Evolutionary conservation across 805 yeast genomes (phyloP).

Genomic region (Yamadazyma philogaea): DNA sequence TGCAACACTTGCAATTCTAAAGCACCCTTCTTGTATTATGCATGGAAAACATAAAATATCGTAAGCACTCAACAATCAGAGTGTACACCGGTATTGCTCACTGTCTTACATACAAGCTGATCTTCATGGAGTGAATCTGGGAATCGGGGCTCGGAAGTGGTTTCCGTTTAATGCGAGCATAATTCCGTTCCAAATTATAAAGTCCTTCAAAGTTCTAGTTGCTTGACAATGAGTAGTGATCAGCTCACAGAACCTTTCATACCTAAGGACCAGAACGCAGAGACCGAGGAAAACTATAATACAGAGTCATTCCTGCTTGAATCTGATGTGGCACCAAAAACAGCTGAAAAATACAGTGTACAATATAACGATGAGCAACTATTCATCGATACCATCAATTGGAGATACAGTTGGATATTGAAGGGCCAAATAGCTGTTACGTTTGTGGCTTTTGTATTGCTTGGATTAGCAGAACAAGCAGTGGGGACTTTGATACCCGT

Average conservation of each 20-base stretch:
- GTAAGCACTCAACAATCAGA: background rate
- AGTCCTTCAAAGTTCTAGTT: background rate
- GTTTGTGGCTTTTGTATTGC: slow-evolving; percentile 38
- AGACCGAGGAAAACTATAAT: background rate
- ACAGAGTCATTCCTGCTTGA: slow-evolving; percentile 1
- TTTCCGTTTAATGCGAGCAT: background rate
- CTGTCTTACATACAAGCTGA: background rate
- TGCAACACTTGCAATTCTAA: no score
- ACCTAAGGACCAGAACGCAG: slow-evolving; percentile 1
- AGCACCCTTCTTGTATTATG: no score
- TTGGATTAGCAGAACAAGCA: slow-evolving; percentile 61
- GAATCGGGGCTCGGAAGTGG: background rate
- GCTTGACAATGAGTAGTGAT: background rate
- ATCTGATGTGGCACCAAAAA: background rate
- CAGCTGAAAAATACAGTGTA: slow-evolving; percentile 9
- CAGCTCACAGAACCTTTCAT: slow-evolving; percentile 10
- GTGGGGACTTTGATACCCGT: slow-evolving; percentile 58
- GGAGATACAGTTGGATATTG: slow-evolving; percentile 35
- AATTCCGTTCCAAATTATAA: background rate
- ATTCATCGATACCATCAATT: slow-evolving; percentile 37
- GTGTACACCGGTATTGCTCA: background rate
- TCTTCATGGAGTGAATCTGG: background rate
- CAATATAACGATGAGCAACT: slow-evolving; percentile 27
- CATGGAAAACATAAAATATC: background rate
- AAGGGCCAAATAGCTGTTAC: slow-evolving; percentile 43